These are phyloP conservation scores for Agrocybe chaxingu DNA, from an alignment of 768 basidiomycete species.

Conservation along the genomic window DNA sequence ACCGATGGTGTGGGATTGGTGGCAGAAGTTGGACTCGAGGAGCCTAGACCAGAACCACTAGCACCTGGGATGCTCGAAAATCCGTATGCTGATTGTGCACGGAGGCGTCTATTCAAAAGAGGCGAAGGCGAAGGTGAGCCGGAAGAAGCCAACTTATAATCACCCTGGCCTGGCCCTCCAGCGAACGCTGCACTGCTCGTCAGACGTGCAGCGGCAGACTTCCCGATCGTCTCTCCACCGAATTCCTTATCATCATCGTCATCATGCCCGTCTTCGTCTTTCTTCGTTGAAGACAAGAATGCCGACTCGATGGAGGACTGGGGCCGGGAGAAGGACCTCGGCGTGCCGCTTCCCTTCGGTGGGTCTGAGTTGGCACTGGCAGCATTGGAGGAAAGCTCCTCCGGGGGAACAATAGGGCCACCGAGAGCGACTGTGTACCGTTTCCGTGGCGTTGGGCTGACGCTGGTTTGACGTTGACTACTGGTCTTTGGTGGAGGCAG, in stretches of 20 bases:
- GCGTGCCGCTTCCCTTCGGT: conserved; percentile 6
- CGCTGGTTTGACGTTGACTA: conserved; percentile 46
- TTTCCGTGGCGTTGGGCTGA: conserved; percentile 76
- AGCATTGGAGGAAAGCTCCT: conserved; percentile 22
- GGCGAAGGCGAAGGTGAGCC: conserved; percentile 16
- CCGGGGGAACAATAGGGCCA: conserved; percentile 52
- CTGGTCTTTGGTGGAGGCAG: conserved; percentile 42
- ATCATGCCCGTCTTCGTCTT: conserved; percentile 30
- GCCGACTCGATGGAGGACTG: conserved; percentile 10
- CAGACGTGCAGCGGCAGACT: conserved; percentile 37
- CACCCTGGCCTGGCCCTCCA: conserved; percentile 13
- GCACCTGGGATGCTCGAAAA: conserved; percentile 33
- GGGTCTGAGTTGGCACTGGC: conserved; percentile 6
- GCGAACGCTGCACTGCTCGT: conserved; percentile 9
- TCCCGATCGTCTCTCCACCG: conserved; percentile 64
- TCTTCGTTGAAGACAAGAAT: not conserved
- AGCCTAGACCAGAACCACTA: conserved; percentile 18
- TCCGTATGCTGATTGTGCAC: conserved; percentile 62
- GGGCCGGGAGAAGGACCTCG: conserved; percentile 7
- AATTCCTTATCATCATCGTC: conserved; percentile 40
- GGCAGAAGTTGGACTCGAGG: conserved; percentile 1
- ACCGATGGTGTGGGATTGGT: conserved; percentile 17
- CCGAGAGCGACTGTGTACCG: conserved; percentile 86
- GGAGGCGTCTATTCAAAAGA: conserved; percentile 17
- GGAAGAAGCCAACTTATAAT: conserved; percentile 18